Percentiles rank a stretch among this genome's conserved stretches.
phyloP scores from a whole-genome alignment of 2,329 filamentous ascomycete species.

The Periconia digitata region DNA sequence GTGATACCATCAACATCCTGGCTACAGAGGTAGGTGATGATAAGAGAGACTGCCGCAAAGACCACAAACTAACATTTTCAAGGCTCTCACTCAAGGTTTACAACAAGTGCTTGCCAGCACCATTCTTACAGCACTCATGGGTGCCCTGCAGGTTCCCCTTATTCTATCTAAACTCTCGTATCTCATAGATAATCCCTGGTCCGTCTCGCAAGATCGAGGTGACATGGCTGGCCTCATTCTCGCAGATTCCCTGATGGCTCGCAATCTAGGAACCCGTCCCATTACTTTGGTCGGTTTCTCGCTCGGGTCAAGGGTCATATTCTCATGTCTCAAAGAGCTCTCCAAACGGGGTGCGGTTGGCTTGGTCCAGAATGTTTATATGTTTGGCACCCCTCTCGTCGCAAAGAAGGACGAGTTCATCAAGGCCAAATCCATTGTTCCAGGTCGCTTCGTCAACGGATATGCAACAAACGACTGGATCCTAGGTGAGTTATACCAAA shows the following conservation, averaged over 20 bases:
- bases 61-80: conserved; percentile 13
- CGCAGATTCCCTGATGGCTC: conserved; percentile 88
- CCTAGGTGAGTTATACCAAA: conserved; percentile 56
- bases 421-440: conserved; percentile 77
- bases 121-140: conserved; percentile 85
- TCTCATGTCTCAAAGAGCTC: conserved; percentile 85
- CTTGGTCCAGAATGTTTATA: conserved; percentile 89
- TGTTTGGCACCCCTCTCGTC: conserved; percentile 91
- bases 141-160: conserved; percentile 86
- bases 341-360: conserved; percentile 81
- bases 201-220: conserved; percentile 89
- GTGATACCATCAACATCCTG: conserved; percentile 96
- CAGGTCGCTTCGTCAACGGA: conserved; percentile 92
- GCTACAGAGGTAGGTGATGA: conserved; percentile 83
- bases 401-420: conserved; percentile 89
- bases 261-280: conserved; percentile 86
- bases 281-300: conserved; percentile 95
- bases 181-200: conserved; percentile 97
- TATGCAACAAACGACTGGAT: conserved; percentile 98
- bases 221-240: conserved; percentile 87
- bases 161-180: conserved; percentile 93
- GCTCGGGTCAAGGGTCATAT: conserved; percentile 87
- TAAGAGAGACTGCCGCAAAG: conserved; percentile 23
- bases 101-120: conserved; percentile 94
- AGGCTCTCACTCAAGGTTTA: conserved; percentile 93